A percentile compares a stretch with the other conserved stretches of the same genome.
phyloP scores from a whole-genome alignment of 106 monocot species.

The Apostasia ramifera region DNA sequence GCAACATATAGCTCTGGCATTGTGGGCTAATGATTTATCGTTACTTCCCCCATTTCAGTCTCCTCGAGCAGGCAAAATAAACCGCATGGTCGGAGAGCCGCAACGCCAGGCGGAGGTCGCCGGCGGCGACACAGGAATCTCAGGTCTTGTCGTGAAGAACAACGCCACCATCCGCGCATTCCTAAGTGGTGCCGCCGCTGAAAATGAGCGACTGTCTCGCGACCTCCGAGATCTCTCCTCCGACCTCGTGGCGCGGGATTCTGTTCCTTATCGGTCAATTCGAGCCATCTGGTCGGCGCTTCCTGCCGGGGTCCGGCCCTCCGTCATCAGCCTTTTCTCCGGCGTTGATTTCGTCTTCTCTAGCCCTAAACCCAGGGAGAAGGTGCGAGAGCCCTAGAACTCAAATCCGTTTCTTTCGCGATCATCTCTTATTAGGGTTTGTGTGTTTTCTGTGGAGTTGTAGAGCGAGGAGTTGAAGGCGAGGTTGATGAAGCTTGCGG shows the following conservation, averaged over 20 bases:
- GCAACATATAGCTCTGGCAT: too few species aligned
- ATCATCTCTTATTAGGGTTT: slow-evolving; percentile 6
- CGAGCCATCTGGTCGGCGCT: slow-evolving; percentile 55
- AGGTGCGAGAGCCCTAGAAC: slow-evolving; percentile 19
- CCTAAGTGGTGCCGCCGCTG: slow-evolving; percentile 29
- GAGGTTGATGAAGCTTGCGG: slow-evolving; percentile 69
- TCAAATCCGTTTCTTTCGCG: background rate
- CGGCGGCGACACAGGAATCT: slow-evolving; percentile 3
- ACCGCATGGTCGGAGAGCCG: slow-evolving; percentile 8
- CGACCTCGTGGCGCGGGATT: slow-evolving; percentile 18
- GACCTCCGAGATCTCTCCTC: slow-evolving; percentile 45
- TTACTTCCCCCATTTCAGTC: too few species aligned
- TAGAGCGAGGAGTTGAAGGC: slow-evolving; percentile 80
- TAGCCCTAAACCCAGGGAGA: slow-evolving; percentile 59
- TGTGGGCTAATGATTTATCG: too few species aligned
- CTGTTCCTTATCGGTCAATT: slow-evolving; percentile 42
- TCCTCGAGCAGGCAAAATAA: too few species aligned
- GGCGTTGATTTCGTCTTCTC: slow-evolving; percentile 49
- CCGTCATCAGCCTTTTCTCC: slow-evolving; percentile 40
- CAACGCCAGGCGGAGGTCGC: background rate
- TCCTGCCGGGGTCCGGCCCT: slow-evolving; percentile 39
- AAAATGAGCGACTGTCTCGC: slow-evolving; percentile 15
- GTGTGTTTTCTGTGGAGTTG: background rate
- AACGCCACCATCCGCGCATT: slow-evolving; percentile 52
- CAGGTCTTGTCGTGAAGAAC: slow-evolving; percentile 48